Conservation (phyloP, 331 rosid species). For the Prunus yedoensis region DNA sequence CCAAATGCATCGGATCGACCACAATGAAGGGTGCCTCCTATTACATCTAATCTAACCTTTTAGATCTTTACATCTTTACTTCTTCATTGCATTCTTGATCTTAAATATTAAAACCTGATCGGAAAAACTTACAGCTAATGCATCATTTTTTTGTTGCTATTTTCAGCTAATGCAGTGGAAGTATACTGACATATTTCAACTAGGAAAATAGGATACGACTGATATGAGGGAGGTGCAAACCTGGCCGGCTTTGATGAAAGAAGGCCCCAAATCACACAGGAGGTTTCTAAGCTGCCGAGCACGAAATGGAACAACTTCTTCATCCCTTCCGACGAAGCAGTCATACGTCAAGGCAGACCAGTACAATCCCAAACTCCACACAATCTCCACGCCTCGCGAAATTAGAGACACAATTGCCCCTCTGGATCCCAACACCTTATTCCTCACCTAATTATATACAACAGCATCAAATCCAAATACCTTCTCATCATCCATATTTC, state of each 20-base stretch:
- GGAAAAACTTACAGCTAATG: neutral
- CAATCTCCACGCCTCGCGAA: slow-evolving; percentile 87
- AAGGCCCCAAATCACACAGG: slow-evolving; percentile 90
- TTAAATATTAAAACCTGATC: neutral
- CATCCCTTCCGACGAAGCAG: slow-evolving; percentile 90
- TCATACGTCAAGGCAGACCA: slow-evolving; percentile 86
- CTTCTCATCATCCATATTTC: neutral
- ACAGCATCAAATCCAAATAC: slow-evolving; percentile 12
- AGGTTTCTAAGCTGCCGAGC: slow-evolving; percentile 98
- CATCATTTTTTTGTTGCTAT: neutral
- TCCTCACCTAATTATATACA: slow-evolving; percentile 61
- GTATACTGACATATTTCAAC: neutral
- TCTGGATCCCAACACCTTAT: slow-evolving; percentile 79
- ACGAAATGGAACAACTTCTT: slow-evolving; percentile 95
- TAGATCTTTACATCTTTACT: neutral
- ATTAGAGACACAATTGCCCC: slow-evolving; percentile 76
- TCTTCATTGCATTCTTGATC: neutral
- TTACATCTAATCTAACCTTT: neutral
- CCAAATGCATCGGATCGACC: neutral
- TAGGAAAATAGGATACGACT: neutral
- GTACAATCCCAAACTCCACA: slow-evolving; percentile 86
- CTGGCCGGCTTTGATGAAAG: slow-evolving; percentile 97
- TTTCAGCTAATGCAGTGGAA: neutral
- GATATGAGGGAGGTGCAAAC: slow-evolving; percentile 29
- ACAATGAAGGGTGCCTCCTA: neutral